Evolutionary conservation across 345 rosid genomes (phyloP).

Genomic region (Murraya paniculata): DNA sequence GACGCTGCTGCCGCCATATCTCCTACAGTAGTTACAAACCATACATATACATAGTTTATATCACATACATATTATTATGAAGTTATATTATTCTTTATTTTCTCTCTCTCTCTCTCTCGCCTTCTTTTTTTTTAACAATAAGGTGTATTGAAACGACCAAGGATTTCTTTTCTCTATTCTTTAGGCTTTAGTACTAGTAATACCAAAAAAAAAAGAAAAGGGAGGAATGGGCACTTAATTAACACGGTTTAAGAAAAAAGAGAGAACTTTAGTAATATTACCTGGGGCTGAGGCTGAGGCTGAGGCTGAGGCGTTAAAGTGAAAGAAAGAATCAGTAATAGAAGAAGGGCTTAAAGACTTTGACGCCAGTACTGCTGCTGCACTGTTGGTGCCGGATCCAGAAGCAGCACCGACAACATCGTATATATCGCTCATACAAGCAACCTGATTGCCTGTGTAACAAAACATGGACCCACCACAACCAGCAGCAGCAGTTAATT

Average conservation of each 20-base stretch:
- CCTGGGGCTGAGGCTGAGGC: constrained; percentile 20
- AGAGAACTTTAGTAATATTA: constrained; percentile 20
- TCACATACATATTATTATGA: background rate
- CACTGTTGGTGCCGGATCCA: constrained; percentile 11
- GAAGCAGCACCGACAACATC: constrained; percentile 39
- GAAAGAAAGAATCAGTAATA: constrained; percentile 30
- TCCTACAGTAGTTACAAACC: constrained; percentile 24
- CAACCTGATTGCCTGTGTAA: constrained; percentile 39
- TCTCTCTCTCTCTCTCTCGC: too few species aligned
- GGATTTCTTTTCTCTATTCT: background rate
- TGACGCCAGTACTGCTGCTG: constrained; percentile 21
- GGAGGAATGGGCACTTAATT: background rate
- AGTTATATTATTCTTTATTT: background rate
- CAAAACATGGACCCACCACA: constrained; percentile 40
- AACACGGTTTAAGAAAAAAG: constrained; percentile 12
- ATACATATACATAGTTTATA: background rate
- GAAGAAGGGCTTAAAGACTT: constrained; percentile 21
- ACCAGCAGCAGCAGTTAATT: background rate
- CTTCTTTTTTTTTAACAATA: too few species aligned
- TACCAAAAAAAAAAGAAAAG: too few species aligned
- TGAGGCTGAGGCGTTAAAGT: constrained; percentile 24
- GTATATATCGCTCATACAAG: constrained; percentile 34
- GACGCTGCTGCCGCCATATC: constrained; percentile 46
- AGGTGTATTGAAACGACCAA: too few species aligned
- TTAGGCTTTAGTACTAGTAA: too few species aligned